Conservation (phyloP, 2,329 filamentous ascomycete species). For the Hymenoscyphus linearis region DNA sequence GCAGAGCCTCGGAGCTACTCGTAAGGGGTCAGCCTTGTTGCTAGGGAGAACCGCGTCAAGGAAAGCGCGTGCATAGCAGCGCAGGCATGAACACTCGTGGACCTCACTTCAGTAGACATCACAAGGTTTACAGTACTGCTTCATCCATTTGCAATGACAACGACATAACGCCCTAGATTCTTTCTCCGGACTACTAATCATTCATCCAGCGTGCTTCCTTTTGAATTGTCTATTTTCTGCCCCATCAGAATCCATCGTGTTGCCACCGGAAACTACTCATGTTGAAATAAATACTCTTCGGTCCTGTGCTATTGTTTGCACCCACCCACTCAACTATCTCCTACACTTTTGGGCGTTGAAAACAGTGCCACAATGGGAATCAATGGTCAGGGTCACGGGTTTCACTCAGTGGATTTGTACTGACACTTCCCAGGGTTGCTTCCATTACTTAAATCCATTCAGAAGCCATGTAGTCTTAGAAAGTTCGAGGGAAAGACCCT, state of each 20-base stretch:
- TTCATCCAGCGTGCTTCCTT: neutral
- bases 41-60: no score
- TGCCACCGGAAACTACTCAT: neutral
- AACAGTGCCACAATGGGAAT: constrained; percentile 26
- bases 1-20: no score
- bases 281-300: constrained; percentile 17
- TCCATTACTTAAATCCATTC: constrained; percentile 91
- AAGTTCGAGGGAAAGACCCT: constrained; percentile 83
- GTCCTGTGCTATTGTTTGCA: constrained; percentile 15
- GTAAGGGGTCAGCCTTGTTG: no score
- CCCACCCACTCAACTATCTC: constrained; percentile 2
- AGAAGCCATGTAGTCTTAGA: constrained; percentile 80
- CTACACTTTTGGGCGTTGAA: constrained; percentile 7
- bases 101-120: no score
- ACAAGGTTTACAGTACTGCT: neutral
- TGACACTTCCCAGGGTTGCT: constrained; percentile 61
- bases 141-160: neutral
- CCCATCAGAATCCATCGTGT: neutral
- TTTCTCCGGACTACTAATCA: neutral
- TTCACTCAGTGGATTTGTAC: neutral
- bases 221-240: neutral
- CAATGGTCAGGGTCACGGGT: constrained; percentile 9
- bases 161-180: neutral
- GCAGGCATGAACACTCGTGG: no score
- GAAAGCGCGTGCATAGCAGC: no score